Conservation (phyloP, 2,329 filamentous ascomycete species). For the Colletotrichum lentis region DNA sequence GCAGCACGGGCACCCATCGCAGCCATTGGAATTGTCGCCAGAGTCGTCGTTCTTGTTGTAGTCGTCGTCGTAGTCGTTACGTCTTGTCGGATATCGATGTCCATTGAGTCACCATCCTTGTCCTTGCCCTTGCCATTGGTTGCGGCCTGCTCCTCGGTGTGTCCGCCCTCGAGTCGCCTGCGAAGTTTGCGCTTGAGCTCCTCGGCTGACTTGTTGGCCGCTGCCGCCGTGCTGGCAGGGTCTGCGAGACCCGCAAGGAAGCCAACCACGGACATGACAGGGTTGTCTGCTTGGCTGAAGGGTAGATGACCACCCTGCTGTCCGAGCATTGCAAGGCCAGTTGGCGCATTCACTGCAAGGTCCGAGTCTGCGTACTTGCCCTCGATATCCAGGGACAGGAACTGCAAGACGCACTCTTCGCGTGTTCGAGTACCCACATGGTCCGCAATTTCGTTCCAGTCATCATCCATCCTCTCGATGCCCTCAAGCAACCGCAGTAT, state of each 20-base stretch:
- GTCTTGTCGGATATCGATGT: slow-evolving; percentile 66
- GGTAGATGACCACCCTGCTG: slow-evolving; percentile 77
- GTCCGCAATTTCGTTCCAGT: slow-evolving; percentile 92
- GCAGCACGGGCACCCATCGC: slow-evolving; percentile 85
- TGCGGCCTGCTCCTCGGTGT: slow-evolving; percentile 47
- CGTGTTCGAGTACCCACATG: slow-evolving; percentile 90
- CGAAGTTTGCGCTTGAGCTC: slow-evolving; percentile 84
- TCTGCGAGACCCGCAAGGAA: slow-evolving; percentile 93
- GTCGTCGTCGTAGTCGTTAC: slow-evolving; percentile 56
- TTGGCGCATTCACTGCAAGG: slow-evolving; percentile 58
- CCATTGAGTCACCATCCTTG: slow-evolving; percentile 68
- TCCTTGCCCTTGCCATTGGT: slow-evolving; percentile 67
- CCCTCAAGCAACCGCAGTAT: slow-evolving; percentile 88
- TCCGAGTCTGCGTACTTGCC: slow-evolving; percentile 94
- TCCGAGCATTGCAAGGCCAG: slow-evolving; percentile 72
- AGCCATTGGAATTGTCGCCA: slow-evolving; percentile 84
- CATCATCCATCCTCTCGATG: slow-evolving; percentile 91
- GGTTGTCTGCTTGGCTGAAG: slow-evolving; percentile 92
- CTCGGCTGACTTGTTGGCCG: slow-evolving; percentile 85
- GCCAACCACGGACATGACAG: slow-evolving; percentile 93
- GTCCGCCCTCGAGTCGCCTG: slow-evolving; percentile 73
- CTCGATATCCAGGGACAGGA: slow-evolving; percentile 95
- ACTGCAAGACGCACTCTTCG: slow-evolving; percentile 97
- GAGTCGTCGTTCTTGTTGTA: slow-evolving; percentile 58
- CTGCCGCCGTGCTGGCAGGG: slow-evolving; percentile 87